phyloP scores from a whole-genome alignment of 2,329 filamentous ascomycete genomes.

The Microcera coccophila region DNA sequence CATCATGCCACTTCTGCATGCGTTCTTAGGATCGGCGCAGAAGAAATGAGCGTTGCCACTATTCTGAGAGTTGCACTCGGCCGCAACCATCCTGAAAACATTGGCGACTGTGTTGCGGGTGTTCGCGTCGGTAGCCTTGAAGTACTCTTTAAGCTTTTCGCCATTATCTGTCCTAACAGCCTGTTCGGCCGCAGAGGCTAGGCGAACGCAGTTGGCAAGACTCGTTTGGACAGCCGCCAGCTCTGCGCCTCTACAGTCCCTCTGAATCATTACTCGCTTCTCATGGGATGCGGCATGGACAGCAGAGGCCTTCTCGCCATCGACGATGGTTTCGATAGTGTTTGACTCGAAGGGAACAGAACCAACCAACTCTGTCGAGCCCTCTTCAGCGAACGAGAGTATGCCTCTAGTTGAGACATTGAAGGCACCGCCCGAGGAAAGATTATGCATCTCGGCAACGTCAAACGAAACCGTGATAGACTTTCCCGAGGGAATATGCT shows the following conservation, averaged over 20 bases:
- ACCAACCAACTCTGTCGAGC: constrained; percentile 51
- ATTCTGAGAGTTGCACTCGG: constrained; percentile 51
- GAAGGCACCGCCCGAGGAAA: constrained; percentile 50
- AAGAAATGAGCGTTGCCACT: constrained; percentile 50
- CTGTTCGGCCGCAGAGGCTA: constrained; percentile 50
- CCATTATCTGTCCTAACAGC: constrained; percentile 48
- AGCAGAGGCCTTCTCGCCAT: constrained; percentile 51
- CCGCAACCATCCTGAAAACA: constrained; percentile 48
- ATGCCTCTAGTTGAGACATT: constrained; percentile 53
- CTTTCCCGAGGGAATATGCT: constrained; percentile 45
- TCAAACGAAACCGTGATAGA: constrained; percentile 53
- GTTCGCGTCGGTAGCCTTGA: constrained; percentile 51
- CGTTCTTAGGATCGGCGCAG: constrained; percentile 55
- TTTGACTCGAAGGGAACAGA: constrained; percentile 57
- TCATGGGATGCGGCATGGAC: constrained; percentile 45
- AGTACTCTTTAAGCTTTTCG: constrained; percentile 56
- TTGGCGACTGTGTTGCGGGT: constrained; percentile 48
- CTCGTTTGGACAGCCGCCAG: constrained; percentile 45
- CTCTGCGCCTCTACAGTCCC: constrained; percentile 51
- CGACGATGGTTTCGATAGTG: constrained; percentile 52
- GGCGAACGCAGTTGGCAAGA: constrained; percentile 49
- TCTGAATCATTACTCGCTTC: constrained; percentile 51
- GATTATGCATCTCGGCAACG: constrained; percentile 53
- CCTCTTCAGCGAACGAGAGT: constrained; percentile 51
- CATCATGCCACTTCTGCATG: constrained; percentile 49